Percentiles rank a stretch among this genome's conserved stretches.
Conservation (phyloP, 2,329 filamentous ascomycete species). For the Apiospora kogelbergensis region DNA sequence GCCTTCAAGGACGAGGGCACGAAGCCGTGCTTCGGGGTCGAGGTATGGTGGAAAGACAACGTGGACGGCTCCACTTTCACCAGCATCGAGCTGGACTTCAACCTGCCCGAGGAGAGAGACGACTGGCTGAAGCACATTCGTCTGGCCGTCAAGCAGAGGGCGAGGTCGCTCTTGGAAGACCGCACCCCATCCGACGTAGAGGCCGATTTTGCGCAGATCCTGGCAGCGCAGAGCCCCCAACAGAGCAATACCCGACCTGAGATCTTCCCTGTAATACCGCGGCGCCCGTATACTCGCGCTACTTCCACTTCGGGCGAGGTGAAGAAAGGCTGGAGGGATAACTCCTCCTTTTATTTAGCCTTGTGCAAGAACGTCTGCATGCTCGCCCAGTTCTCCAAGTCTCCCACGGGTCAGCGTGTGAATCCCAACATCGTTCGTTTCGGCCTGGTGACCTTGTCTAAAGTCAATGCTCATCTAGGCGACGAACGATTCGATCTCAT, state of each 20-base stretch:
- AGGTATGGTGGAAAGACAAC: constrained; percentile 56
- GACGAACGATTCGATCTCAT: constrained; percentile 57
- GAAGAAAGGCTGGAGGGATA: constrained; percentile 47
- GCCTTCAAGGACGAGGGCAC: constrained; percentile 52
- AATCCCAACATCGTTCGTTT: constrained; percentile 49
- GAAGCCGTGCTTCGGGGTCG: constrained; percentile 50
- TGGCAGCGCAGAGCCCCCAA: constrained; percentile 44
- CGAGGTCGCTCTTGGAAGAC: constrained; percentile 31
- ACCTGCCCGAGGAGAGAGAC: constrained; percentile 47
- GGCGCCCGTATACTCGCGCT: constrained; percentile 40
- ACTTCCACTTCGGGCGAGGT: constrained; percentile 42
- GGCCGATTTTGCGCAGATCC: constrained; percentile 44
- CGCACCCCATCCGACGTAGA: constrained; percentile 48
- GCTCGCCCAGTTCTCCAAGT: constrained; percentile 49
- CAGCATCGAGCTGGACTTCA: constrained; percentile 50
- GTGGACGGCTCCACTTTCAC: constrained; percentile 45
- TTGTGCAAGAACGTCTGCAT: constrained; percentile 54
- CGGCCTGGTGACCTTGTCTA: constrained; percentile 52
- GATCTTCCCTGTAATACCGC: constrained; percentile 54
- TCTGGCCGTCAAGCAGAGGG: constrained; percentile 33
- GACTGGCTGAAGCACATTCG: constrained; percentile 50
- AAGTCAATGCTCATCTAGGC: constrained; percentile 50
- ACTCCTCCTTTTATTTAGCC: constrained; percentile 54
- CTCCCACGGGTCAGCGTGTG: constrained; percentile 45
- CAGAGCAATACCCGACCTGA: constrained; percentile 35